phyloP scores from a whole-genome alignment of 306 rosid species.

The Mimosa pudica region DNA sequence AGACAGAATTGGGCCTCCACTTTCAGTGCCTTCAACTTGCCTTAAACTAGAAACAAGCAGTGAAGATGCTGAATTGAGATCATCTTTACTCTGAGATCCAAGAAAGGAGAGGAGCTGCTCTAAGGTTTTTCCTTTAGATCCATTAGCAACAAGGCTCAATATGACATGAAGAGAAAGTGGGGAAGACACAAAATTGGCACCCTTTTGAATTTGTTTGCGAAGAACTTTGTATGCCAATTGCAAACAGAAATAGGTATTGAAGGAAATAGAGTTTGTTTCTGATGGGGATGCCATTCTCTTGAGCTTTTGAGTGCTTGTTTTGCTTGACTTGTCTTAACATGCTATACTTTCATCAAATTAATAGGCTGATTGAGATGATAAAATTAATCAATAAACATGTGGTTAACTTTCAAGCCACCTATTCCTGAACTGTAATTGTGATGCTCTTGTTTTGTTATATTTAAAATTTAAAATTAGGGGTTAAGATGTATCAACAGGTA shows the following conservation, averaged over 20 bases:
- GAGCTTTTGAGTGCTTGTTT: background rate
- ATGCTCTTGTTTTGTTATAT: too few species aligned
- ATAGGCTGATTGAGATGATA: too few species aligned
- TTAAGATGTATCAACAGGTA: too few species aligned
- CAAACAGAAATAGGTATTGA: constrained; percentile 24
- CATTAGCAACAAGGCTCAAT: constrained; percentile 1
- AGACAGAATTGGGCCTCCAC: background rate
- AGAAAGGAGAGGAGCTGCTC: constrained; percentile 20
- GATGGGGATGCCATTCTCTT: constrained; percentile 2
- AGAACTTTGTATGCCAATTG: constrained; percentile 21
- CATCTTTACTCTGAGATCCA: constrained; percentile 5
- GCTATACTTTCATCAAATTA: too few species aligned
- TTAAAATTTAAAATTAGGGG: too few species aligned
- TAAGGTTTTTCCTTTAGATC: background rate
- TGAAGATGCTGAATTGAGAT: background rate
- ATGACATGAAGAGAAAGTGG: constrained; percentile 19
- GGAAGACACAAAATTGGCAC: constrained; percentile 23
- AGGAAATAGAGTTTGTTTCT: background rate
- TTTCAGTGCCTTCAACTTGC: background rate
- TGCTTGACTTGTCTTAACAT: background rate
- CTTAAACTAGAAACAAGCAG: background rate
- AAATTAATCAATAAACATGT: too few species aligned
- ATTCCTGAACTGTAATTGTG: too few species aligned
- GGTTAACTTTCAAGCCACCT: too few species aligned
- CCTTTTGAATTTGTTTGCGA: constrained; percentile 6